Conservation (phyloP, 257 asterid species). For the Solanum sejunctum region DNA sequence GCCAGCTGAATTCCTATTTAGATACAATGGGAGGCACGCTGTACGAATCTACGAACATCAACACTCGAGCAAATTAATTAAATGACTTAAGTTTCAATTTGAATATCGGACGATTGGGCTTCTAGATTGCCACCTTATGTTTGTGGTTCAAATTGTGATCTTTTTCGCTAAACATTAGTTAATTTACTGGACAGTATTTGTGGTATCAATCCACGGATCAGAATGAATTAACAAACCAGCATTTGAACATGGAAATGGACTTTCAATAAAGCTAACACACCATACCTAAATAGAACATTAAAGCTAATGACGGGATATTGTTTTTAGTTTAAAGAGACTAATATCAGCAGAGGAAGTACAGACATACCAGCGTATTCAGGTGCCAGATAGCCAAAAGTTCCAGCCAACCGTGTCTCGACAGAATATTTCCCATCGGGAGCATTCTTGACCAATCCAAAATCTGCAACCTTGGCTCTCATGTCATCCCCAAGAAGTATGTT, state of each 20-base stretch:
- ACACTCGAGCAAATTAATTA: not conserved
- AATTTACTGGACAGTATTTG: not conserved
- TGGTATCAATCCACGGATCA: not conserved
- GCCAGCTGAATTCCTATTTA: not conserved
- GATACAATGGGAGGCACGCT: not conserved
- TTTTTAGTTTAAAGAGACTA: no score
- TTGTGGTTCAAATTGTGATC: not conserved
- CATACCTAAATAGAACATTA: no score
- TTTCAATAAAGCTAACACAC: not conserved
- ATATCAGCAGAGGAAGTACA: not conserved
- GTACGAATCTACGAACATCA: not conserved
- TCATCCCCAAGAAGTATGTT: constrained; percentile 88
- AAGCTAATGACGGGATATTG: no score
- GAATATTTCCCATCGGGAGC: constrained; percentile 95
- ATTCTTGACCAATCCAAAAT: constrained; percentile 78
- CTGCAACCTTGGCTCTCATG: constrained; percentile 96
- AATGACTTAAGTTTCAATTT: not conserved
- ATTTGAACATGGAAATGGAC: not conserved
- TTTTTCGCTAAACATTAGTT: not conserved
- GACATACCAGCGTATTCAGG: constrained; percentile 89
- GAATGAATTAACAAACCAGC: not conserved
- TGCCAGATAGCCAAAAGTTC: constrained; percentile 91
- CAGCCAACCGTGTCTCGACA: constrained; percentile 88
- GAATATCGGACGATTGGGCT: not conserved
- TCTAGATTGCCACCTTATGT: not conserved